Base-by-base conservation (phyloP, 2,329 filamentous ascomycete genomes). In the Fusarium decemcellulare region DNA sequence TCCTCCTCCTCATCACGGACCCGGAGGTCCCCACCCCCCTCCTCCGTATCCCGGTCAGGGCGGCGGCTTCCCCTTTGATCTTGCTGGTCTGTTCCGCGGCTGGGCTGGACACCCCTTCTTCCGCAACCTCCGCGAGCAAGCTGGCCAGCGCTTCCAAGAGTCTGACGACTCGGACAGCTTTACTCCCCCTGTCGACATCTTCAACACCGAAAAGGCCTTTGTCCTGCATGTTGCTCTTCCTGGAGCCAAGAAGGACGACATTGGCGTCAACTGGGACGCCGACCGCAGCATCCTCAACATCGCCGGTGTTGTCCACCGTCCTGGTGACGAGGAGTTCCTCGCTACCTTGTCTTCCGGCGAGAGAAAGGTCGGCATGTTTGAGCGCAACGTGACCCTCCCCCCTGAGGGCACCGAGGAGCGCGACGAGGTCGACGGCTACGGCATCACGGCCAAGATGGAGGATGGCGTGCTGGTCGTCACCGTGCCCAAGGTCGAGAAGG, bases 181-280 rank as follows among this genome's bases (percentile, higher is more conserved):
- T 78, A 78, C 80, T 6, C 91, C 92, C 1, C 89, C 91, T n/a
- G 83, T 91, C 59, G 93, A 97, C 77, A 82, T 95, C 68, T 96
- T 95, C 83, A 88, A 91, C 77, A 92, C 90, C 6, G 80, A 88
- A 8, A 80, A 82, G 34, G 80, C 88, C 14, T 94, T 90, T 77
- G 82, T 94, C 44, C 81, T 96, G 9, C 93, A 96, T 78, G 82
- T 94, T 74, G 91, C 92, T 1, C 85, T 97, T 0, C 92, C 94
- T 0, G 93, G 93, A 29, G 93, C 91, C 2, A 91, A 91, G 81
- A 95, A 94, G 80, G 87, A 93, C 73, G 92, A 96, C 74, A 83
- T 96, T 7, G 91, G 87, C 61, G 88, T 96, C 47, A 90, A 91
- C 78, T 97, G 92, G 88, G 89, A 95, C 71, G 85, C 88, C 0